Evolutionary conservation across 2,329 filamentous ascomycete genomes (phyloP).

Genomic region (Claviceps sp.): DNA sequence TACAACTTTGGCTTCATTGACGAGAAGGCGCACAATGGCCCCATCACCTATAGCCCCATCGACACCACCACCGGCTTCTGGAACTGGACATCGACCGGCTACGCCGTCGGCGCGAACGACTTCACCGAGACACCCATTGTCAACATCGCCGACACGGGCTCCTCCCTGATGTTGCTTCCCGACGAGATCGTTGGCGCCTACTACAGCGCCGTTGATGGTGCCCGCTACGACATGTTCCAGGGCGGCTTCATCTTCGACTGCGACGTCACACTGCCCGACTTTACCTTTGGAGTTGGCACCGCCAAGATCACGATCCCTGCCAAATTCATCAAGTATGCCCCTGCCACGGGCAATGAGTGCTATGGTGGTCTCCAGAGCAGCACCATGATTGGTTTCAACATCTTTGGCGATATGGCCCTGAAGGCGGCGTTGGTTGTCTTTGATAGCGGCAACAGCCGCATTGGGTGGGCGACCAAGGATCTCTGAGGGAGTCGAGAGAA

Average conservation of each 20-base stretch:
- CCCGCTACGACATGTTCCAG: slow-evolving; percentile 18
- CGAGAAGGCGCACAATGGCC: slow-evolving; percentile 44
- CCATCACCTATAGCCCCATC: slow-evolving; percentile 48
- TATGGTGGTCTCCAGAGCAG: slow-evolving; percentile 55
- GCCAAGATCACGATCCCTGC: slow-evolving; percentile 43
- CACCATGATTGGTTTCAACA: slow-evolving; percentile 30
- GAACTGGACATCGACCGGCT: slow-evolving; percentile 20
- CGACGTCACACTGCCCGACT: slow-evolving; percentile 28
- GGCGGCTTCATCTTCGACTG: slow-evolving; percentile 34
- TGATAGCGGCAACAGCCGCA: slow-evolving; percentile 37
- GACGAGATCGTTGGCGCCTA: slow-evolving; percentile 34
- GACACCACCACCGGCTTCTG: slow-evolving; percentile 54
- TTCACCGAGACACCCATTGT: slow-evolving; percentile 25
- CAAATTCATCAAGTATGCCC: slow-evolving; percentile 37
- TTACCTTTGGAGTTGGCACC: slow-evolving; percentile 41
- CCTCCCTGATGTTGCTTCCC: slow-evolving; percentile 48
- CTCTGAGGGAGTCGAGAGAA: not conserved
- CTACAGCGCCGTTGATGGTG: slow-evolving; percentile 28
- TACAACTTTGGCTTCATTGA: slow-evolving; percentile 69
- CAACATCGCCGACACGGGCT: slow-evolving; percentile 45
- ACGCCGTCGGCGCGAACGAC: slow-evolving; percentile 8
- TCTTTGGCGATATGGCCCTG: slow-evolving; percentile 48
- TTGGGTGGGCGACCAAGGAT: slow-evolving; percentile 22
- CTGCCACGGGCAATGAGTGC: slow-evolving; percentile 34
- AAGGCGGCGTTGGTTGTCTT: slow-evolving; percentile 46